These are phyloP conservation scores for Pyropia yezoensis DNA, from an alignment of 23 red algal genomes.

Conservation along the genomic window DNA sequence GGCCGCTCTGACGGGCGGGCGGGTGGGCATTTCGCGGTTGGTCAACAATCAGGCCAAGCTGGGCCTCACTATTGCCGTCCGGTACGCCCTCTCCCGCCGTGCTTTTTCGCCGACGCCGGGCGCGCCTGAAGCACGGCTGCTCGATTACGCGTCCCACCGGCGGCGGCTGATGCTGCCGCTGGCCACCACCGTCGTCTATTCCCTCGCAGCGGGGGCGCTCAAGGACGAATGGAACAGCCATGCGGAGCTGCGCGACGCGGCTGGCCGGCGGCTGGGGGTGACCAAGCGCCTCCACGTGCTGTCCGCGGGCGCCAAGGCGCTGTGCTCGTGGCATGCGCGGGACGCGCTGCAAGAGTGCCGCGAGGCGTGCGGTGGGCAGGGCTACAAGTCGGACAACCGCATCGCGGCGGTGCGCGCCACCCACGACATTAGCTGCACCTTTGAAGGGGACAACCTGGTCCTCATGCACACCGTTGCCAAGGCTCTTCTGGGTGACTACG, in stretches of 20 bases:
- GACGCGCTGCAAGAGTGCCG: slow-evolving; percentile 78
- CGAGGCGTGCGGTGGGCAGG: slow-evolving; percentile 89
- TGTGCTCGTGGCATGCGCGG: slow-evolving; percentile 82
- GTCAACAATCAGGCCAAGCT: slow-evolving; percentile 46
- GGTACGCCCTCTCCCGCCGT: slow-evolving; percentile 48
- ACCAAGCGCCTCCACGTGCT: slow-evolving; percentile 61
- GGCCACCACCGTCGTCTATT: slow-evolving; percentile 46
- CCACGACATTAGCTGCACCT: slow-evolving; percentile 77
- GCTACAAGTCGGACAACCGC: slow-evolving; percentile 63
- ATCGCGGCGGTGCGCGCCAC: slow-evolving; percentile 68
- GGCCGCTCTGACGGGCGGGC: slow-evolving; percentile 83
- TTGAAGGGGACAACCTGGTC: slow-evolving; percentile 88
- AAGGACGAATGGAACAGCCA: slow-evolving; percentile 11
- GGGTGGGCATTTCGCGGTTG: slow-evolving; percentile 56
- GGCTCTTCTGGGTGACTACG: slow-evolving; percentile 24
- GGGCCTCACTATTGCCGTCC: slow-evolving; percentile 77
- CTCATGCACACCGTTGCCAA: slow-evolving; percentile 81
- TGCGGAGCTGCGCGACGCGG: slow-evolving; percentile 1
- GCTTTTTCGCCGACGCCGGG: slow-evolving; percentile 62
- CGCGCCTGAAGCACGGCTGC: slow-evolving; percentile 38
- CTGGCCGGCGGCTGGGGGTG: slow-evolving; percentile 3
- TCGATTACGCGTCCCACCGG: slow-evolving; percentile 63
- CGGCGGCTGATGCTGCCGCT: slow-evolving; percentile 54
- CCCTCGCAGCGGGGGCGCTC: slow-evolving; percentile 31
- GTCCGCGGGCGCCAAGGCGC: slow-evolving; percentile 73